These are phyloP conservation scores for Skeletonema potamos DNA, from an alignment of 108 stramenopile genomes.

Conservation along the genomic window DNA sequence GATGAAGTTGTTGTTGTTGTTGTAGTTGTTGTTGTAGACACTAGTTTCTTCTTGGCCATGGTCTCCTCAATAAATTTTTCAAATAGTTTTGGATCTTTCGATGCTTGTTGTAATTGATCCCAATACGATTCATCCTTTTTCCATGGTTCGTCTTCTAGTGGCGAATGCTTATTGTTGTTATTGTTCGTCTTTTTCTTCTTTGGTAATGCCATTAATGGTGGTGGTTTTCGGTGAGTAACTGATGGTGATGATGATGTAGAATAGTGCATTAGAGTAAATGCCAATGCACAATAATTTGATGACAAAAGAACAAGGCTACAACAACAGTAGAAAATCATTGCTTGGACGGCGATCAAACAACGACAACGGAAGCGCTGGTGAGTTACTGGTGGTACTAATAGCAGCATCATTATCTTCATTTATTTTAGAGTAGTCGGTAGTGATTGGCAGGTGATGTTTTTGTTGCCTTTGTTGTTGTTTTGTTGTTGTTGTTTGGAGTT, in stretches of 20 bases:
- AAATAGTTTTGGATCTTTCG: conserved; percentile 32
- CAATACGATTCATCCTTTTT: conserved; percentile 33
- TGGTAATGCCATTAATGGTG: not conserved
- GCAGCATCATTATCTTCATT: not conserved
- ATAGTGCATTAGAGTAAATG: not conserved
- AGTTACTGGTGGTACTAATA: no score
- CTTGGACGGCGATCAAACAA: not conserved
- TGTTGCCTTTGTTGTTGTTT: no score
- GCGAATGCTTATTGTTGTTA: no score
- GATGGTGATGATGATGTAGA: not conserved
- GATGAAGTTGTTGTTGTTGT: not conserved
- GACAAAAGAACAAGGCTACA: not conserved
- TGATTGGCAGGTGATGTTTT: no score
- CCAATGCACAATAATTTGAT: not conserved
- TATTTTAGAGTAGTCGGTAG: no score
- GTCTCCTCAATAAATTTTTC: conserved; percentile 42
- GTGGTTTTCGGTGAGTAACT: no score
- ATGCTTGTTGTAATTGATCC: conserved; percentile 29
- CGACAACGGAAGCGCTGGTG: not conserved
- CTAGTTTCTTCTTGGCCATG: not conserved
- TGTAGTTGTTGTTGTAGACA: not conserved
- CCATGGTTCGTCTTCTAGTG: conserved; percentile 45
- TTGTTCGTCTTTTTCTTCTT: not conserved
- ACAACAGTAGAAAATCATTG: not conserved
- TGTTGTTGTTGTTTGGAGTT: not conserved